Evolutionary conservation across 2,329 filamentous ascomycete genomes (phyloP), one percentile per base, ranked within the genome.

Genomic region (Cadophora luteo-olivacea): DNA sequence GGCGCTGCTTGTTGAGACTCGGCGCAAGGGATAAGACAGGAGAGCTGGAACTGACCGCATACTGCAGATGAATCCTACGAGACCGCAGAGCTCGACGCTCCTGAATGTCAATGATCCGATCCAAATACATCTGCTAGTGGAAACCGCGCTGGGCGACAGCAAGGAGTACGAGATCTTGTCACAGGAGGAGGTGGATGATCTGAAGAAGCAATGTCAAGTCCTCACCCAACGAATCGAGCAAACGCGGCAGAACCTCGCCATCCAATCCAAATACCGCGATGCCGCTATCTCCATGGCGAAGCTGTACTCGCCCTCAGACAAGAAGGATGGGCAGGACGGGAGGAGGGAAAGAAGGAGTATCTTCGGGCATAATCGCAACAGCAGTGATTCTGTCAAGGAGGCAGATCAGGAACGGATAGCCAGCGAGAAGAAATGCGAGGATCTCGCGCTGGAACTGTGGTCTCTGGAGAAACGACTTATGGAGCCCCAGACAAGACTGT

Each of bases 241-340:
- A 48, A 90, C 93, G 24, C 89, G 91, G 73, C 88, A 93, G 69
- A 97, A 95, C 80, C 85, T 99, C 48, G 89, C 90, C 38, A 89
- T 98, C 57, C 96, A 99, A 79, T 92, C 90, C 65, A 99, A 98
- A 82, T 93, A 97, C 75, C 92, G 94, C 75, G 95, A 98, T 84
- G 96, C 96, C 0, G 93, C 96, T 12, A 87, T 91, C 72, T 97
- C 94, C 51, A 90, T 99, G 80, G 90, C 91, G 68, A 90, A 91
- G 75, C 84, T 99, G 36, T 93, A 97, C 77, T 87, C 87, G 9
- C 85, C 89, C n/a, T 84, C 85, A n/a, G 82, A 82, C 61, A 85
- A 83, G 74, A 83, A 84, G 63, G 73, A 85, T 48, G 83, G 83
- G 4, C 67, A 65, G n/a, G 85, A 86, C 72, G 84, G 81, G 61